Evolutionary conservation across 352 stramenopile genomes (phyloP).

Genomic region (Globisporangium cystogenes): DNA sequence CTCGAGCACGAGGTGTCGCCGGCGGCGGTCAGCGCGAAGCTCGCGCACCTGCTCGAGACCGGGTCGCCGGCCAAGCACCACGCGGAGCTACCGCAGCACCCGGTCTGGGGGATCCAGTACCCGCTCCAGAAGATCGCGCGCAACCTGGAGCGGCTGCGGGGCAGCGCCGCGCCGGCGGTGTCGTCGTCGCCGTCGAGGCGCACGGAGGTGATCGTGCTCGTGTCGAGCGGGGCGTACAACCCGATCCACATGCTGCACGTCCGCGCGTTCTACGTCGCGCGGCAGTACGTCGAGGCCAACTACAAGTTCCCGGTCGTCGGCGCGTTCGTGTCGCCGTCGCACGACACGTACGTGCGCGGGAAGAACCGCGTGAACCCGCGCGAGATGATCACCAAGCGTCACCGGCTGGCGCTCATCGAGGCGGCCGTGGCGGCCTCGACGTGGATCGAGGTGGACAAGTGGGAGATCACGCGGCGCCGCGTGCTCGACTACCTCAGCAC

Average conservation of each 20-base stretch:
- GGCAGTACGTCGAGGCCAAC: conserved; percentile 73
- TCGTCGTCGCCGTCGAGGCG: conserved; percentile 23
- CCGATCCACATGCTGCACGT: conserved; percentile 77
- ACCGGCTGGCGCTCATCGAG: conserved; percentile 60
- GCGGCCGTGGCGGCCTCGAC: conserved; percentile 56
- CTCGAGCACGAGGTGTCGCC: conserved; percentile 34
- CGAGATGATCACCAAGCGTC: conserved; percentile 73
- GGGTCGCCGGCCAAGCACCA: conserved; percentile 57
- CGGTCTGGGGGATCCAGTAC: conserved; percentile 62
- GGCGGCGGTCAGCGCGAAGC: conserved; percentile 23
- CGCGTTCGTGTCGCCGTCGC: conserved; percentile 70
- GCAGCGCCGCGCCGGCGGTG: not conserved
- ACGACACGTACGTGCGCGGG: conserved; percentile 67
- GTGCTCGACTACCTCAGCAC: conserved; percentile 77
- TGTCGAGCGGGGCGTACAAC: conserved; percentile 72
- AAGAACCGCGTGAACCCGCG: conserved; percentile 67
- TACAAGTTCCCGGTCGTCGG: conserved; percentile 76
- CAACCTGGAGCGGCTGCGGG: conserved; percentile 44
- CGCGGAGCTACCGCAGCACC: conserved; percentile 26
- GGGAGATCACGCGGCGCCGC: conserved; percentile 68
- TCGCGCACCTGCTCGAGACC: conserved; percentile 33
- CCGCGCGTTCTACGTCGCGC: conserved; percentile 67
- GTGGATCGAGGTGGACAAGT: conserved; percentile 84
- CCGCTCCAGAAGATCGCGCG: conserved; percentile 64
- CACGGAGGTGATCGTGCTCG: conserved; percentile 65